These are phyloP conservation scores for Fusarium torulosum DNA, from an alignment of 2,329 filamentous ascomycete species.

Conservation along the genomic window DNA sequence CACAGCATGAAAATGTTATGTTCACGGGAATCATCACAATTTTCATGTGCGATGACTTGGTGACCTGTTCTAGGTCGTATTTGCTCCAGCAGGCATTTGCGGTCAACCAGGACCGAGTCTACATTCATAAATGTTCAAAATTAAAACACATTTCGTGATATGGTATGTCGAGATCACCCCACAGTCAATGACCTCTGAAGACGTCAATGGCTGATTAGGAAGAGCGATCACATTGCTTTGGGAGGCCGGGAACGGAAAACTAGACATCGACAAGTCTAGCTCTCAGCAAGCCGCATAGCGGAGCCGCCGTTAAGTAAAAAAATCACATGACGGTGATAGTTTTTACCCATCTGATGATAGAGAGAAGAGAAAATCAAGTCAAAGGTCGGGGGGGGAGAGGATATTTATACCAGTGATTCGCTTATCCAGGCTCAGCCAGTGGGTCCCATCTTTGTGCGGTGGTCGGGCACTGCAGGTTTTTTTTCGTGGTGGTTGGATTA, in stretches of 20 bases:
- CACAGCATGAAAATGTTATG: too few relatives aligned
- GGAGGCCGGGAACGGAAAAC: slow-evolving; percentile 69
- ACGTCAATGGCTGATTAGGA: slow-evolving; percentile 59
- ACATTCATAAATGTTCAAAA: not conserved
- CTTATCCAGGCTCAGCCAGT: slow-evolving; percentile 2
- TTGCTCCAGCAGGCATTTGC: too few relatives aligned
- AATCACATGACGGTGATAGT: slow-evolving; percentile 47
- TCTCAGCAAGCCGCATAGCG: slow-evolving; percentile 68
- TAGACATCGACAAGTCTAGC: slow-evolving; percentile 63
- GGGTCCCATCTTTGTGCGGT: not conserved
- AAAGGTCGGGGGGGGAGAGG: slow-evolving; percentile 10
- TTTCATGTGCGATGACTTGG: too few relatives aligned
- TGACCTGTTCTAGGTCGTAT: too few relatives aligned
- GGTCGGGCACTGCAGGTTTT: slow-evolving; percentile 2
- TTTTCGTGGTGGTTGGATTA: slow-evolving; percentile 9
- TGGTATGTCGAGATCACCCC: slow-evolving; percentile 63
- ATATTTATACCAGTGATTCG: slow-evolving; percentile 29
- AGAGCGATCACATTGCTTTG: slow-evolving; percentile 62
- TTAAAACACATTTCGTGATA: not conserved
- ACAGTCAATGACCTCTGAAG: slow-evolving; percentile 62
- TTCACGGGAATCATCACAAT: too few relatives aligned
- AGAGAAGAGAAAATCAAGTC: not conserved
- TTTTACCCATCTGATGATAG: slow-evolving; percentile 32
- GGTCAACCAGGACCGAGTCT: not conserved
- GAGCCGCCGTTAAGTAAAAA: slow-evolving; percentile 64